phyloP scores from a whole-genome alignment of 352 stramenopile genomes.

The Globisporangium orthogonon region DNA sequence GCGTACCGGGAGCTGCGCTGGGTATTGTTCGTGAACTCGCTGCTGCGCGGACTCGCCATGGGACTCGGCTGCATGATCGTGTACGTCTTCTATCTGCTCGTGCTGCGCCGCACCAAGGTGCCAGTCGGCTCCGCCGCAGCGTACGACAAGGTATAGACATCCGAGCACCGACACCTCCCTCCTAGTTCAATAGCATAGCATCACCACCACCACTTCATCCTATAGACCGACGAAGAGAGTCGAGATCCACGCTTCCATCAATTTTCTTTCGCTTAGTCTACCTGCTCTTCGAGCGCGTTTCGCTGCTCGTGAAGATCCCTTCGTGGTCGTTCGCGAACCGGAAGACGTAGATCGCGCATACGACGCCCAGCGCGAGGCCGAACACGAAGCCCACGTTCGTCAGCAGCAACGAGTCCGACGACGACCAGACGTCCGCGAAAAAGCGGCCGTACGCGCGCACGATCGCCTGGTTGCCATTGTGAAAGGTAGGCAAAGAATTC shows the following conservation, averaged over 20 bases:
- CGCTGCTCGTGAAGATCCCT: constrained; percentile 8
- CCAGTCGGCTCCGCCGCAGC: constrained; percentile 25
- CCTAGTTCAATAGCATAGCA: neutral
- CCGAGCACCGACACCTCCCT: no score
- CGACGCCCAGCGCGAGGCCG: constrained; percentile 36
- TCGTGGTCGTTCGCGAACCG: constrained; percentile 33
- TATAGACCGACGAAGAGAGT: neutral
- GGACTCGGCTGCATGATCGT: constrained; percentile 75
- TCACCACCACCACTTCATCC: neutral
- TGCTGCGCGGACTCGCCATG: constrained; percentile 69
- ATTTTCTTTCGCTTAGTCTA: constrained; percentile 5
- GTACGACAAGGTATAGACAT: constrained; percentile 72
- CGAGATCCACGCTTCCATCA: neutral
- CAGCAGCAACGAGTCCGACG: constrained; percentile 19
- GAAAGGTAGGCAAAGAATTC: constrained; percentile 4
- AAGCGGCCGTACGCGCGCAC: constrained; percentile 8
- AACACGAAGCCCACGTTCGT: constrained; percentile 25
- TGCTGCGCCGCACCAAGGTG: constrained; percentile 43
- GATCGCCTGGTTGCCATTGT: neutral
- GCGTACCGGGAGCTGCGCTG: constrained; percentile 76
- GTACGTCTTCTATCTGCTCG: constrained; percentile 77
- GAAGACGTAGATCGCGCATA: constrained; percentile 56
- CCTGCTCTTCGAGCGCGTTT: constrained; percentile 15
- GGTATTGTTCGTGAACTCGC: constrained; percentile 74
- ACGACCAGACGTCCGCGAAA: constrained; percentile 22